A percentile compares a stretch with the other conserved stretches of the same genome.
Evolutionary conservation across 2,329 filamentous ascomycete species (phyloP).

Genomic region (Tolypocladium pustulatum): DNA sequence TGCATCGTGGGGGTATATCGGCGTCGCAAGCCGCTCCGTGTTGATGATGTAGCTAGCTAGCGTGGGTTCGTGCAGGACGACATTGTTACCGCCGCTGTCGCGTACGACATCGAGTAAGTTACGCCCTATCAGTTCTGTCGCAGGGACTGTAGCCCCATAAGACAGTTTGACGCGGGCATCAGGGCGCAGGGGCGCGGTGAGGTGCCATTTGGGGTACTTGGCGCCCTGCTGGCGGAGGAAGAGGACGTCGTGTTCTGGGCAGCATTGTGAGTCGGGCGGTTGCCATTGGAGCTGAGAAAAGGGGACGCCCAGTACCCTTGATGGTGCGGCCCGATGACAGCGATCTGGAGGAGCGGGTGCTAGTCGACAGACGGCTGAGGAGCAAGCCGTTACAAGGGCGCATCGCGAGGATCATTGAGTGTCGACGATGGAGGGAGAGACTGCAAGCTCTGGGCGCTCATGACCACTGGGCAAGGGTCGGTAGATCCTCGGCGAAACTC

Average conservation of each 20-base stretch:
- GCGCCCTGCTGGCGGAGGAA: conserved; percentile 27
- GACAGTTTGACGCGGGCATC: conserved; percentile 21
- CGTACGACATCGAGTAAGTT: conserved; percentile 46
- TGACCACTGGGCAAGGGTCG: neutral
- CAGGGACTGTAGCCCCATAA: conserved; percentile 36
- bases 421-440: too few relatives aligned
- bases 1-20: conserved; percentile 64
- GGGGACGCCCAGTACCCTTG: conserved; percentile 9
- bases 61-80: conserved; percentile 53
- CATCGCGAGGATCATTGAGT: neutral
- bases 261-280: neutral
- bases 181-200: conserved; percentile 23
- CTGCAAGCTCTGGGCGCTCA: neutral
- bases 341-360: neutral
- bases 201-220: conserved; percentile 25
- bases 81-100: conserved; percentile 37
- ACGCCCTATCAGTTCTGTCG: conserved; percentile 54
- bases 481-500: neutral
- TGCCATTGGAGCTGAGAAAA: neutral
- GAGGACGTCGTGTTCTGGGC: conserved; percentile 27
- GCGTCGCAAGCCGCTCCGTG: conserved; percentile 62
- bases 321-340: conserved; percentile 17
- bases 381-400: neutral
- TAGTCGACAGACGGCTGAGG: neutral
- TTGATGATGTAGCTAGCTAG: conserved; percentile 64